A percentile compares a stretch with the other conserved stretches of the same genome.
Evolutionary conservation across 2,329 filamentous ascomycete species (phyloP).

Genomic region (Colletotrichum echinochloae): DNA sequence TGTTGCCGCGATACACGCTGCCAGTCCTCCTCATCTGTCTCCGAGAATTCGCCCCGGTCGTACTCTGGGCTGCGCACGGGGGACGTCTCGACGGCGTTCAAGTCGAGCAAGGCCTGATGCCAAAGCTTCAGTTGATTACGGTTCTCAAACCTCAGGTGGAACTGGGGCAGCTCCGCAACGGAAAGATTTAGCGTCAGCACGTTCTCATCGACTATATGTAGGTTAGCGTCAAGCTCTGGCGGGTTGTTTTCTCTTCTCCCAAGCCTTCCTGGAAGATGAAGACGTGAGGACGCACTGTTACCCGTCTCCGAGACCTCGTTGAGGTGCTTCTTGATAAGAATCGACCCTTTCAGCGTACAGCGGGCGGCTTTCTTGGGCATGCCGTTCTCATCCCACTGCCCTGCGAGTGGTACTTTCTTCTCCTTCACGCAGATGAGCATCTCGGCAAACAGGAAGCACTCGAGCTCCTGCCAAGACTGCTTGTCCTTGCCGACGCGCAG

Average conservation of each 20-base stretch:
- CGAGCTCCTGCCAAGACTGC: constrained; percentile 95
- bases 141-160: constrained; percentile 91
- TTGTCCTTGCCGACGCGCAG: constrained; percentile 96
- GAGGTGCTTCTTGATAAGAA: constrained; percentile 97
- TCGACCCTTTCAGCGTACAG: constrained; percentile 95
- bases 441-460: constrained; percentile 96
- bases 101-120: constrained; percentile 87
- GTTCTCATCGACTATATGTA: constrained; percentile 75
- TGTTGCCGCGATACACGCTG: constrained; percentile 71
- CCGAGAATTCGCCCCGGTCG: constrained; percentile 81
- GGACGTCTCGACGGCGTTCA: constrained; percentile 77
- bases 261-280: constrained; percentile 16
- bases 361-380: constrained; percentile 74
- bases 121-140: constrained; percentile 88
- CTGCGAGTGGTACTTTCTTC: constrained; percentile 76
- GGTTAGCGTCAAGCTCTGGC: constrained; percentile 47
- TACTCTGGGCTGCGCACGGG: constrained; percentile 79
- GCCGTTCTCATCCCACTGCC: constrained; percentile 75
- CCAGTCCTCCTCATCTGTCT: constrained; percentile 90
- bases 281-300: constrained; percentile 49
- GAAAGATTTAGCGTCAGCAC: constrained; percentile 91
- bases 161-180: constrained; percentile 90
- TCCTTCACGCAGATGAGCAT: constrained; percentile 99
- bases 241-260: background rate
- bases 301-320: constrained; percentile 85